A percentile compares a stretch with the other conserved stretches of the same genome.
These are phyloP conservation scores for Suhomyces panamericanus DNA, from an alignment of 1,139 yeast genomes.

Conservation along the genomic window DNA sequence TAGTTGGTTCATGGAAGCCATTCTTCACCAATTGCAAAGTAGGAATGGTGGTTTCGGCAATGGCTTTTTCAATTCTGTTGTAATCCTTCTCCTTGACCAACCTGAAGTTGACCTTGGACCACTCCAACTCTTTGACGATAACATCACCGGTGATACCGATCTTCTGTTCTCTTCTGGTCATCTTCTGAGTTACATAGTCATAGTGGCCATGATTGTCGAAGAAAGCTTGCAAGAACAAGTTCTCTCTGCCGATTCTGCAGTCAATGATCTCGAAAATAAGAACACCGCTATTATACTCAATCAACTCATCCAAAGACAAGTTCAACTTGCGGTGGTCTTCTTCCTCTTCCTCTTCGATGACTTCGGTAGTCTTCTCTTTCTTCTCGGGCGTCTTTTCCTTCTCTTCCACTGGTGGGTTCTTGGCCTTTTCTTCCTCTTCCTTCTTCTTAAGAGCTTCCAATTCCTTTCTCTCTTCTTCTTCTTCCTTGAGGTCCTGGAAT, in stretches of 20 bases:
- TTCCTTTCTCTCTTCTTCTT: conserved; percentile 41
- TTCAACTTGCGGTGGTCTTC: conserved; percentile 42
- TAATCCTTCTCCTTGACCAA: conserved; percentile 53
- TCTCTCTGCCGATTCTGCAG: conserved; percentile 54
- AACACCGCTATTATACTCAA: conserved; percentile 71
- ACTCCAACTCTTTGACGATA: conserved; percentile 71
- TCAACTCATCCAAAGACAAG: conserved; percentile 62
- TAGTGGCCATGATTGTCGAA: conserved; percentile 74
- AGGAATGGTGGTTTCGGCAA: conserved; percentile 67
- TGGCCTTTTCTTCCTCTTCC: conserved; percentile 21
- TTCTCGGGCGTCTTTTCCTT: conserved; percentile 26
- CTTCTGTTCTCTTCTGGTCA: conserved; percentile 39
- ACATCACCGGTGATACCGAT: conserved; percentile 70
- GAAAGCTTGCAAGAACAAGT: conserved; percentile 66
- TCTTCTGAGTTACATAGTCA: conserved; percentile 54
- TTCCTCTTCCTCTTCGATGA: conserved; percentile 37
- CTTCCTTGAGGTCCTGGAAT: conserved; percentile 66
- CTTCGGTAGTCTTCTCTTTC: conserved; percentile 23
- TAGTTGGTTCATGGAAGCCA: conserved; percentile 60
- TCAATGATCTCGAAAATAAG: conserved; percentile 65
- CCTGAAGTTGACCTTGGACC: conserved; percentile 66
- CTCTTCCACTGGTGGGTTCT: conserved; percentile 18
- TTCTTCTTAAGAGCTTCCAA: conserved; percentile 26
- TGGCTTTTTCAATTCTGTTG: conserved; percentile 55
- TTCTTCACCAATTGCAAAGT: conserved; percentile 66